Conservation (phyloP, 169 alveolate species). For the Toxoplasma gondii region DNA sequence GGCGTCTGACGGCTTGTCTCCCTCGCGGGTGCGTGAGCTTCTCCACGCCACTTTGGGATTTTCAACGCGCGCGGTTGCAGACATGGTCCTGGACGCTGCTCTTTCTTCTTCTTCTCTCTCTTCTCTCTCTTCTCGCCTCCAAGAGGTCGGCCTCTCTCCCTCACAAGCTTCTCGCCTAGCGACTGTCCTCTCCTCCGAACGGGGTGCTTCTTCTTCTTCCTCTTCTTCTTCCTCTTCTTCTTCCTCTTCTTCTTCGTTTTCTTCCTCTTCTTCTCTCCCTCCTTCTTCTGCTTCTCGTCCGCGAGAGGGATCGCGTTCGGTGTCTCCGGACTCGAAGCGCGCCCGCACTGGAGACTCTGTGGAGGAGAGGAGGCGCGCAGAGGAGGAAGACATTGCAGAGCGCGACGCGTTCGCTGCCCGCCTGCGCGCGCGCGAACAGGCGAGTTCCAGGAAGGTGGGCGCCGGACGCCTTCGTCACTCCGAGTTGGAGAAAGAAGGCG, state of each 20-base stretch:
- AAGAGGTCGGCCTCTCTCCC: not conserved
- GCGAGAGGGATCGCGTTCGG: not conserved
- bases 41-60: not conserved
- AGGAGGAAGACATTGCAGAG: slow-evolving; percentile 17
- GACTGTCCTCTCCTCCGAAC: not conserved
- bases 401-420: slow-evolving; percentile 14
- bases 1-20: not conserved
- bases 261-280: not conserved
- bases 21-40: not conserved
- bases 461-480: not conserved
- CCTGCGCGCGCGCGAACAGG: not conserved
- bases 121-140: slow-evolving; percentile 31
- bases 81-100: slow-evolving; percentile 11
- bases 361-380: not conserved
- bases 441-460: not conserved
- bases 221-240: not conserved
- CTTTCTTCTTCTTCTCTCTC: not conserved
- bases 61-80: slow-evolving; percentile 19
- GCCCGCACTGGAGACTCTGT: not conserved
- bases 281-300: not conserved
- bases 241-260: not conserved
- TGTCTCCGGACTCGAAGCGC: not conserved
- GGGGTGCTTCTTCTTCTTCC: not conserved
- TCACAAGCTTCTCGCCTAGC: not conserved
- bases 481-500: not conserved